Conservation (phyloP, 805 yeast species). For the Torulaspora indica region DNA sequence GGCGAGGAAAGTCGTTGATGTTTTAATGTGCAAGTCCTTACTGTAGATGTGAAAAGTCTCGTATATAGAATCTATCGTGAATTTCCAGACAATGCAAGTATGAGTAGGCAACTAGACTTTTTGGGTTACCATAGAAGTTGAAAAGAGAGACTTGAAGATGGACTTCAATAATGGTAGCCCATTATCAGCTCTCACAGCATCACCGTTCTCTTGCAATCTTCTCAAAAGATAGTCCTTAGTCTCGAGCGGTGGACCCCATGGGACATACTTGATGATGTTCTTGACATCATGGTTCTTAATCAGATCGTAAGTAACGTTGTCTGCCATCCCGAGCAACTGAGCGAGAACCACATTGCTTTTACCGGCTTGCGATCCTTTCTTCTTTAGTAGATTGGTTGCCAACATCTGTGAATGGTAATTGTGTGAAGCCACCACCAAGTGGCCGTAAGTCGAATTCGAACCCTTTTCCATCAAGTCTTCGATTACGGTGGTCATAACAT, state of each 20-base stretch:
- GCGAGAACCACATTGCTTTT: slow-evolving; percentile 73
- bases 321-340: slow-evolving; percentile 94
- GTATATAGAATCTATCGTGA: too few species aligned
- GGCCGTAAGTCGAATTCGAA: slow-evolving; percentile 54
- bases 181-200: slow-evolving; percentile 80
- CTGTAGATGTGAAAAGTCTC: too few species aligned
- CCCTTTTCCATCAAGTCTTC: slow-evolving; percentile 48
- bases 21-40: too few species aligned
- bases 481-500: slow-evolving; percentile 59
- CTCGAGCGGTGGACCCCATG: slow-evolving; percentile 96
- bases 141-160: slow-evolving; percentile 38
- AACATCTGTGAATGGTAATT: slow-evolving; percentile 70
- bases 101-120: too few species aligned
- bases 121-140: background rate
- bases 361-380: slow-evolving; percentile 48
- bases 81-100: too few species aligned
- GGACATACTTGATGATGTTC: slow-evolving; percentile 87
- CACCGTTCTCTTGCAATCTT: slow-evolving; percentile 93
- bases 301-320: slow-evolving; percentile 73
- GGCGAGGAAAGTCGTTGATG: too few species aligned
- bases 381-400: slow-evolving; percentile 54
- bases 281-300: slow-evolving; percentile 57
- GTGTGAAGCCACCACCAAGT: slow-evolving; percentile 87
- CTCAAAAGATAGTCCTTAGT: slow-evolving; percentile 85
- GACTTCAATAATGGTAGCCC: slow-evolving; percentile 70